These are phyloP conservation scores for Kodamaea arcana DNA, from an alignment of 1,139 yeast species.

Conservation along the genomic window DNA sequence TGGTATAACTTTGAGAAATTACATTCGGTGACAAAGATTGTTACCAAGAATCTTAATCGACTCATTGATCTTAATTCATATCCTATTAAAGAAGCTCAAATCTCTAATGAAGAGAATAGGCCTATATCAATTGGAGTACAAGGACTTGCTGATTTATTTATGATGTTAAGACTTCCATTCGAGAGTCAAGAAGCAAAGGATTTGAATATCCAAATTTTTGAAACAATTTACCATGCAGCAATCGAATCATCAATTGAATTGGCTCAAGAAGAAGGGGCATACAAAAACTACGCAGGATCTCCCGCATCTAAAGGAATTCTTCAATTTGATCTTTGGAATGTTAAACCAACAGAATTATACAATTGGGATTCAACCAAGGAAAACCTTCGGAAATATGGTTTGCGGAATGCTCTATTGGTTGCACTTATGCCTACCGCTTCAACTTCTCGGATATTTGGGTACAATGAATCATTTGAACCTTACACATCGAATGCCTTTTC, in stretches of 20 bases:
- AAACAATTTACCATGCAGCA: slow-evolving; percentile 86
- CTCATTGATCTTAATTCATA: slow-evolving; percentile 77
- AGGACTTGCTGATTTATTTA: slow-evolving; percentile 84
- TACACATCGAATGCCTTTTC: slow-evolving; percentile 84
- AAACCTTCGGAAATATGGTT: slow-evolving; percentile 57
- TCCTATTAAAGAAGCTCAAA: slow-evolving; percentile 68
- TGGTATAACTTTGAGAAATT: slow-evolving; percentile 67
- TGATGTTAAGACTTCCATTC: slow-evolving; percentile 73
- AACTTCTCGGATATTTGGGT: slow-evolving; percentile 85
- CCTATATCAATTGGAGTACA: slow-evolving; percentile 90
- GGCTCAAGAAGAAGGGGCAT: slow-evolving; percentile 62
- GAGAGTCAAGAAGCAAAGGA: slow-evolving; percentile 69
- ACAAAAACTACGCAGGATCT: slow-evolving; percentile 67
- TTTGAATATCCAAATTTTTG: slow-evolving; percentile 77
- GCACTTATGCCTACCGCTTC: slow-evolving; percentile 98
- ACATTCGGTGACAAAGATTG: slow-evolving; percentile 70
- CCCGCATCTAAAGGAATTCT: slow-evolving; percentile 78
- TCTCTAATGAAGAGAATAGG: slow-evolving; percentile 70
- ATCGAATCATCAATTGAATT: slow-evolving; percentile 76
- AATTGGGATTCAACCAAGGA: slow-evolving; percentile 72
- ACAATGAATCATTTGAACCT: slow-evolving; percentile 90
- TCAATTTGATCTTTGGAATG: slow-evolving; percentile 80
- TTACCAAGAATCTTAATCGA: slow-evolving; percentile 68
- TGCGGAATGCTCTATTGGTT: slow-evolving; percentile 76
- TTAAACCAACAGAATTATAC: slow-evolving; percentile 65